These are phyloP conservation scores for Pleurotus tuber-regium DNA, from an alignment of 768 basidiomycete species.

Conservation along the genomic window DNA sequence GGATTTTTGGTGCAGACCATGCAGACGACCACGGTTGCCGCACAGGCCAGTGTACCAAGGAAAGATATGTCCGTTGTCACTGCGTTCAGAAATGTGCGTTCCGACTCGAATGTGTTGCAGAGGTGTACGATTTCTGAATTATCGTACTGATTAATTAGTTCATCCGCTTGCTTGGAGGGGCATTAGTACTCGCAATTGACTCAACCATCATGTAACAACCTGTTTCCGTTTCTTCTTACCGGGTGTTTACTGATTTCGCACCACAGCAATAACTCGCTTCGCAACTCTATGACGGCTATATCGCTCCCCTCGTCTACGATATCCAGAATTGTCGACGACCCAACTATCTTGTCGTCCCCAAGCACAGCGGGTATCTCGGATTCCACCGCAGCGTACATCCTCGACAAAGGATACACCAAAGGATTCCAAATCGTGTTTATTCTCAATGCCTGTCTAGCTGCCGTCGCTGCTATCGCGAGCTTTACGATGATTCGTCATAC, in stretches of 20 bases:
- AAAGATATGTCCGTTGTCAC: slow-evolving; percentile 79
- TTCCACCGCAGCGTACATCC: slow-evolving; percentile 35
- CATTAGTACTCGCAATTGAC: slow-evolving; percentile 61
- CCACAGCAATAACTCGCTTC: slow-evolving; percentile 50
- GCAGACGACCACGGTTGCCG: slow-evolving; percentile 67
- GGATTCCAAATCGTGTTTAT: slow-evolving; percentile 63
- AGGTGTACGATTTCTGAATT: background rate
- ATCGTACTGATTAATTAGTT: slow-evolving; percentile 38
- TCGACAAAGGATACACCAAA: slow-evolving; percentile 47
- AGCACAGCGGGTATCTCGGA: slow-evolving; percentile 32
- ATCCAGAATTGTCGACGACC: slow-evolving; percentile 46
- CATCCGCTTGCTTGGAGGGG: slow-evolving; percentile 69
- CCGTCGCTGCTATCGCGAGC: slow-evolving; percentile 51
- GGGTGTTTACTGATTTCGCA: no score
- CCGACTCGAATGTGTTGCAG: no score
- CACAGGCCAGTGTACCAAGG: slow-evolving; percentile 68
- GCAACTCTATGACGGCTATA: slow-evolving; percentile 35
- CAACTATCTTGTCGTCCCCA: slow-evolving; percentile 33
- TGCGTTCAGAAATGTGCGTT: slow-evolving; percentile 57
- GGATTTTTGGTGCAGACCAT: slow-evolving; percentile 35
- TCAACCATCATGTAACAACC: slow-evolving; percentile 55
- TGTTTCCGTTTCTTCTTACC: no score
- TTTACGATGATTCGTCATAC: slow-evolving; percentile 61
- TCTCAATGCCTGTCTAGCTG: slow-evolving; percentile 55
- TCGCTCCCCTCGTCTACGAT: slow-evolving; percentile 35